Base-by-base conservation (phyloP, 2,329 filamentous ascomycete species). In the Fusarium mundagurra region DNA sequence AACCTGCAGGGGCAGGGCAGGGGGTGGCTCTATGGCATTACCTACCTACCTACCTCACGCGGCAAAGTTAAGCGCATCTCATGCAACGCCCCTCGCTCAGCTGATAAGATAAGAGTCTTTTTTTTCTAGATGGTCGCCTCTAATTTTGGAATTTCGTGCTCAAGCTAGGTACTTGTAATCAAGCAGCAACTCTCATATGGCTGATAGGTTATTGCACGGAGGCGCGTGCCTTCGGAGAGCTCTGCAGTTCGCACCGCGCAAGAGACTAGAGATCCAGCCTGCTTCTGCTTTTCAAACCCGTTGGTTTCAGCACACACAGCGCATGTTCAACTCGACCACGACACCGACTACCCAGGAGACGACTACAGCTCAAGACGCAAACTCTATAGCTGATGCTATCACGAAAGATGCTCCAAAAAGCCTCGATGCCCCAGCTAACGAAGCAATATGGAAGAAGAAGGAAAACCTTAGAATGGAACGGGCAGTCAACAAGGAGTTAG, bases 401-500 rank as follows among this genome's bases (percentile, higher is more conserved):
- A 64, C 58, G 29, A 61, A 60, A n/a, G 80, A 80, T 54, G 72
- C 71, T 7, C 79, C 78, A 2, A 71, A 64, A 29, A 76, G 9
- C 38, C 64, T 80, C 16, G 74, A 78, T 33, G 45, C 63, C 27
- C 33, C 62, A 48, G 59, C 43, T 24, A 71, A 77, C 18, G 63
- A 68, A 7, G 39, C 61, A 12, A 75, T 72, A 20, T 61, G 67
- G 8, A 41, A 51, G 29, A 78, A 71, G 62, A 80, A 74, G 65
- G 66, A 64, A 55, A 71, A 34, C 24, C 75, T 81, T 50, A 77
- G 75, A 75, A 72, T 84, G 20, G 79, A 84, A 63, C 81, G 82
- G 60, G 82, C 80, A 22, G 84, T 86, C 53, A 84, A 85, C 43
- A 88, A 86, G 77, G 90, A 94, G 74, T 80, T 95, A 61, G 81